Base-by-base conservation (phyloP, 148 eudicot genomes). In the Tetragonia tetragonoides region DNA sequence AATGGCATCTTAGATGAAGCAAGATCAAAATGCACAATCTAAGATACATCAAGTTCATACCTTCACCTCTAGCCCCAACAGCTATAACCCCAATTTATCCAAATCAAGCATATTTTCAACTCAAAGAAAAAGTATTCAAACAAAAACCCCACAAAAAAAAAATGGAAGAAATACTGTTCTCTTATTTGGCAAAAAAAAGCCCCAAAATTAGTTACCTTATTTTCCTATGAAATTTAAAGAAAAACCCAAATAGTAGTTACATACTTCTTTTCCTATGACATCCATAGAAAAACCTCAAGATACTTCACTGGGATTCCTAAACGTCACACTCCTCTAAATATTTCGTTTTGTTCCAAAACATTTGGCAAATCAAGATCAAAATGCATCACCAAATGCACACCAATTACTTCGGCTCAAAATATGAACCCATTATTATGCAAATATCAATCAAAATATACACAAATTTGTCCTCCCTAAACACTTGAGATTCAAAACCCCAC, bases 41-140 rank as follows among this genome's bases (percentile, higher is more conserved):
- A 46, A 46, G 18, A 71, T 71, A 37, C 41, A 28, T 71, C 74
- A 15, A 71, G 39, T 41, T n/a, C 17, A 10, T 24, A n/a, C 72
- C 51, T 68, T 68, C 11, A 44, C 72, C 51, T 68, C 54, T 68
- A 41, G 72, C 72, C 28, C 8, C 42, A 71, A 71, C 61, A 28
- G 16, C 38, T 34, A 24, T 12, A 71, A 70, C 51, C 61, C 40
- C 60, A 7, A 46, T 12, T 15, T 23, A 46, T 47, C 56, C 37
- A 46, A 23, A 69, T 60, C 51, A 10, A 68, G 9, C n/a, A 68
- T 44, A 28, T 28, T 28, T 18, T 11, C 34, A 47, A 23, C 61
- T 16, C 64, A 71, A 12, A 49, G 6, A 67, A 42, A 17, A 68
- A 68, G 34, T 12, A 38, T 20, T 4, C 3, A 44, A 68, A 3